A percentile compares a stretch with the other conserved stretches of the same genome.
Evolutionary conservation across 2,329 filamentous ascomycete genomes (phyloP).

Genomic region (Podosphaera aphanis): DNA sequence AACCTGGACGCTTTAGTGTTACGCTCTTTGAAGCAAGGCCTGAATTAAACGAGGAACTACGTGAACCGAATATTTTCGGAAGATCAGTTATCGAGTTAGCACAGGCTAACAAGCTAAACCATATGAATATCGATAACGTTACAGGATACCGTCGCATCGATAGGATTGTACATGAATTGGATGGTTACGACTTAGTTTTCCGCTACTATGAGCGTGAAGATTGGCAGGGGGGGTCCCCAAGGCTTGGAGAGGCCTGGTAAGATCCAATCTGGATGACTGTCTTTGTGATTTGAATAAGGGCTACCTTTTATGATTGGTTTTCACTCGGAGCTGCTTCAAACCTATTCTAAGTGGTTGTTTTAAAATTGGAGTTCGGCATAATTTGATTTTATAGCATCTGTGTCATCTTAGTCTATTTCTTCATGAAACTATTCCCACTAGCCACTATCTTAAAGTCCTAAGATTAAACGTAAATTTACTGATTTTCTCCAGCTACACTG

Average conservation of each 20-base stretch:
- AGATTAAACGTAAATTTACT: too few species aligned
- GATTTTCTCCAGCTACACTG: too few species aligned
- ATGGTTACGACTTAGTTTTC: conserved; percentile 93
- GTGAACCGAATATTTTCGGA: conserved; percentile 15
- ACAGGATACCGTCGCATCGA: conserved; percentile 74
- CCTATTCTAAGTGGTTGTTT: too few species aligned
- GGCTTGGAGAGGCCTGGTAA: conserved; percentile 17
- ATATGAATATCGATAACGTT: conserved; percentile 38
- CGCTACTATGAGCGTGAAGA: conserved; percentile 85
- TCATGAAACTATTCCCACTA: too few species aligned
- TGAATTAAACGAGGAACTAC: conserved; percentile 12
- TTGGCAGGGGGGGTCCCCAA: conserved; percentile 23
- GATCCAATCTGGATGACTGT: conserved; percentile 7
- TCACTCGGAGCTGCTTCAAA: too few species aligned
- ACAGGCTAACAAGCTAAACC: background rate
- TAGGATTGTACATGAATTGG: conserved; percentile 88
- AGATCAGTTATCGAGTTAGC: conserved; percentile 10
- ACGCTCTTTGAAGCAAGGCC: conserved; percentile 85
- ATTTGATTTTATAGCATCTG: too few species aligned
- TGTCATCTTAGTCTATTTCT: too few species aligned
- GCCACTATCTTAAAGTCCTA: too few species aligned
- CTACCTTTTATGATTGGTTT: too few species aligned
- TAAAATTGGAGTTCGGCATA: too few species aligned
- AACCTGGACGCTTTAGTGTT: conserved; percentile 89
- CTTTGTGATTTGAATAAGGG: too few species aligned